phyloP scores from a whole-genome alignment of 805 yeast genomes.

The Candida vartiovaarae region DNA sequence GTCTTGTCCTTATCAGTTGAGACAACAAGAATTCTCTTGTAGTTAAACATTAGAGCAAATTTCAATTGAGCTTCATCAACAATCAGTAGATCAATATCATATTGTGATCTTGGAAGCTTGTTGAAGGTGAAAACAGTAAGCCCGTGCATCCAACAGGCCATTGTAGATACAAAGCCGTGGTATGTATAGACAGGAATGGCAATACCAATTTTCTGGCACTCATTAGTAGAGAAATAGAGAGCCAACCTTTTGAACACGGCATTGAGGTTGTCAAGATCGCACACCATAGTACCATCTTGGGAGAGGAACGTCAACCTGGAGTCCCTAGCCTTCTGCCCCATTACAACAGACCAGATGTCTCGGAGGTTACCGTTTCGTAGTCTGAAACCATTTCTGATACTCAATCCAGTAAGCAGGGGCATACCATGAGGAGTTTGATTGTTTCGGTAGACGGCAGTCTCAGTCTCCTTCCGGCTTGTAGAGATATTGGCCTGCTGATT shows the following conservation, averaged over 20 bases:
- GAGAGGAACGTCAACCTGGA: constrained; percentile 20
- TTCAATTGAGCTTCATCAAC: constrained; percentile 22
- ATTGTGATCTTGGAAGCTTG: constrained; percentile 23
- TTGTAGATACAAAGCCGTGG: constrained; percentile 31
- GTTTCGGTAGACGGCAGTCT: constrained; percentile 73
- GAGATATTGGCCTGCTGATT: constrained; percentile 60
- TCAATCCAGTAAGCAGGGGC: constrained; percentile 62
- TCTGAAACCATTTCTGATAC: constrained; percentile 55
- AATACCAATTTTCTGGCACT: constrained; percentile 23
- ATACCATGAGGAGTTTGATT: constrained; percentile 66
- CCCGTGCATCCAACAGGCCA: constrained; percentile 39
- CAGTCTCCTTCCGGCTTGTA: constrained; percentile 54
- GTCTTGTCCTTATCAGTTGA: constrained; percentile 10
- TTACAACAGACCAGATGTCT: constrained; percentile 63
- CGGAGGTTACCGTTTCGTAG: constrained; percentile 68
- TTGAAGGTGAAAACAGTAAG: constrained; percentile 35
- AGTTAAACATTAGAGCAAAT: constrained; percentile 23
- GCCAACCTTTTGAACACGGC: constrained; percentile 22
- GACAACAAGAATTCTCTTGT: constrained; percentile 28
- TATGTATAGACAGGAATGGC: constrained; percentile 23
- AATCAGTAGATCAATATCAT: constrained; percentile 26
- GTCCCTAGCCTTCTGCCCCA: constrained; percentile 22
- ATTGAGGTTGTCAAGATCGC: constrained; percentile 23
- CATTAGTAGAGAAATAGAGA: constrained; percentile 14
- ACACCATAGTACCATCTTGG: constrained; percentile 14